Evolutionary conservation across 176 grass and related monocot species (phyloP).

Genomic region (Rhynchospora pubera): DNA sequence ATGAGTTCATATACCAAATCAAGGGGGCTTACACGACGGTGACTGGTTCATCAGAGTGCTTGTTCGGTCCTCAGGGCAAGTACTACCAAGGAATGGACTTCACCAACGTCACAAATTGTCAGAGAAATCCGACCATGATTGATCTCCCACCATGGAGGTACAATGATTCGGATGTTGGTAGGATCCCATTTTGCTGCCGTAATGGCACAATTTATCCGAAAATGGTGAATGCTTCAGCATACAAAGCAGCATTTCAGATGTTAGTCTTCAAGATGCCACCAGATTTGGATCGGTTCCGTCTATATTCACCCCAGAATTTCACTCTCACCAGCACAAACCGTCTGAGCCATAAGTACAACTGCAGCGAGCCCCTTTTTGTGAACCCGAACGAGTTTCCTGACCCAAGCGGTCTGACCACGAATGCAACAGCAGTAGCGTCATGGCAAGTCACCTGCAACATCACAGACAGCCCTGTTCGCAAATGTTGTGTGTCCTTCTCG

Average conservation of each 20-base stretch:
- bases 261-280: slow-evolving; percentile 91
- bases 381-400: slow-evolving; percentile 39
- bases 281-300: slow-evolving; percentile 40
- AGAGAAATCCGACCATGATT: slow-evolving; percentile 28
- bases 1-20: slow-evolving; percentile 55
- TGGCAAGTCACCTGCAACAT: slow-evolving; percentile 80
- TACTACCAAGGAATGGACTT: slow-evolving; percentile 56
- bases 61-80: slow-evolving; percentile 43
- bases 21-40: slow-evolving; percentile 51
- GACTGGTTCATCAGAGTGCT: slow-evolving; percentile 29
- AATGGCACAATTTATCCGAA: slow-evolving; percentile 72
- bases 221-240: slow-evolving; percentile 43
- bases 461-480: slow-evolving; percentile 8
- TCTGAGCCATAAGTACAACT: slow-evolving; percentile 42
- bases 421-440: slow-evolving; percentile 26
- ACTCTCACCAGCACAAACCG: slow-evolving; percentile 33
- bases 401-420: slow-evolving; percentile 44
- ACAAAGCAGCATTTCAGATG: slow-evolving; percentile 70
- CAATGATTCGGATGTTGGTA: slow-evolving; percentile 30
- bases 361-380: slow-evolving; percentile 37
- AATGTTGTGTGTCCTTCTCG: slow-evolving; percentile 72
- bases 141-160: slow-evolving; percentile 44
- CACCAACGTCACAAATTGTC: slow-evolving; percentile 59
- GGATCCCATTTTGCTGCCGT: slow-evolving; percentile 54
- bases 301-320: slow-evolving; percentile 42